These are phyloP conservation scores for Macrolepiota dolichaula DNA, from an alignment of 768 basidiomycete species.

Conservation along the genomic window DNA sequence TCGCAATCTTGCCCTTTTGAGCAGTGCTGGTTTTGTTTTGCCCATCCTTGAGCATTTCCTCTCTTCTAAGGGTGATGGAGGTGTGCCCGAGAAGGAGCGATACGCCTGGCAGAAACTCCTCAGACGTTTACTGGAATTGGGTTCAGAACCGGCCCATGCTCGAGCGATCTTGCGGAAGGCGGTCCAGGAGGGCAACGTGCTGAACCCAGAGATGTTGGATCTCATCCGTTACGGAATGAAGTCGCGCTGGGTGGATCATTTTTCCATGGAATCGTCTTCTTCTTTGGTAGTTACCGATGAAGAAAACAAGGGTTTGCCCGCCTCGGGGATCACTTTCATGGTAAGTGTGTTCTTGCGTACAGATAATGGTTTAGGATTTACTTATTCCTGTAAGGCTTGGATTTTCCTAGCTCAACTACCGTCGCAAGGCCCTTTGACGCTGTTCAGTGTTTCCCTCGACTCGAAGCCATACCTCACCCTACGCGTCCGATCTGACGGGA, in stretches of 20 bases:
- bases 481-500: constrained; percentile 51
- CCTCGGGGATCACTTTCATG: constrained; percentile 71
- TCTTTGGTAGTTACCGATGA: constrained; percentile 46
- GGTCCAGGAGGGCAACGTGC: constrained; percentile 41
- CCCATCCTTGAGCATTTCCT: constrained; percentile 50
- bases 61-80: constrained; percentile 14
- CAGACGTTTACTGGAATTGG: constrained; percentile 71
- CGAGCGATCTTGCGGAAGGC: constrained; percentile 58
- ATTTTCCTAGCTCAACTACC: constrained; percentile 44
- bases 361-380: not conserved
- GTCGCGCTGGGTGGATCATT: constrained; percentile 76
- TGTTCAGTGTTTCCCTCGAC: constrained; percentile 35
- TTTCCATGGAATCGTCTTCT: constrained; percentile 61
- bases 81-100: constrained; percentile 44
- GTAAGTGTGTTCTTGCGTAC: constrained; percentile 28
- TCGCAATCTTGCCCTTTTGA: constrained; percentile 67
- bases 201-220: constrained; percentile 67
- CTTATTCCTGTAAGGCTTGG: constrained; percentile 38
- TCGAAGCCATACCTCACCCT: constrained; percentile 38
- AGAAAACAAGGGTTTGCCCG: constrained; percentile 50
- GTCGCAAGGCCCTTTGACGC: constrained; percentile 21
- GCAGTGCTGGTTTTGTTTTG: constrained; percentile 51
- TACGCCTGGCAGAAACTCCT: constrained; percentile 59
- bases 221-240: constrained; percentile 69
- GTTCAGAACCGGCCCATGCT: constrained; percentile 63